Evolutionary conservation across 2,329 filamentous ascomycete species (phyloP), one percentile per base, ranked within the genome.

Genomic region (Ascocoryne sarcoides): DNA sequence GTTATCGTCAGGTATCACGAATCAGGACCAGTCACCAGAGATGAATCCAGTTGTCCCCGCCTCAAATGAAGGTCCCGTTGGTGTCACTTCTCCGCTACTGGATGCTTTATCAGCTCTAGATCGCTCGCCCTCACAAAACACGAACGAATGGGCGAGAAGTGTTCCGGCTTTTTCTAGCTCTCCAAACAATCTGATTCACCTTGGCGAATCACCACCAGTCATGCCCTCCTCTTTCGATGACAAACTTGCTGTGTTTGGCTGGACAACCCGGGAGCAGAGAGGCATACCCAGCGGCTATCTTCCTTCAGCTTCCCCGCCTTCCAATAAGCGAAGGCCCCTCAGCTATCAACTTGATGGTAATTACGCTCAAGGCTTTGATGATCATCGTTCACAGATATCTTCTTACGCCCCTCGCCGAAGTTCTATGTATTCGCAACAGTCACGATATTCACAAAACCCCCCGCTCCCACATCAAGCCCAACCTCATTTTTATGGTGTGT

Each of bases 391-490:
- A 20, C 60, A 65, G 37, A 61, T 65, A 23, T 62, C 50, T 32
- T 65, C 58, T 54, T 63, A 61, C 30, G 58, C 58, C 35, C 58
- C 65, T 48, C 56, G 69, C 42, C 60, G 72, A 55, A 64, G 68
- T 19, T 74, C 73, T 33, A 68, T 73, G 63, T 70, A 73, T 50
- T 71, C 72, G 5, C 67, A 69, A 16, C 65, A 62, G 36, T 57
- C 64, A 10, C 65, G 66, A 10, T 70, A 73, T 40, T 56, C 62
- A 45, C 59, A 67, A 26, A 70, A 76, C 37, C 77, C 76, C n/a
- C 81, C 82, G 3, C 71, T 82, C 8, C 83, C 84, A 3, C 84
- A 89, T 57, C 75, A 86, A 44, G 73, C 79, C 1, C 84, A 89
- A 60, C 63, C 83, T 14, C 84, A 89, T 62, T 90, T 84, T 60